These are phyloP conservation scores for Diplodia seriata DNA, from an alignment of 2,329 filamentous ascomycete species.

Conservation along the genomic window DNA sequence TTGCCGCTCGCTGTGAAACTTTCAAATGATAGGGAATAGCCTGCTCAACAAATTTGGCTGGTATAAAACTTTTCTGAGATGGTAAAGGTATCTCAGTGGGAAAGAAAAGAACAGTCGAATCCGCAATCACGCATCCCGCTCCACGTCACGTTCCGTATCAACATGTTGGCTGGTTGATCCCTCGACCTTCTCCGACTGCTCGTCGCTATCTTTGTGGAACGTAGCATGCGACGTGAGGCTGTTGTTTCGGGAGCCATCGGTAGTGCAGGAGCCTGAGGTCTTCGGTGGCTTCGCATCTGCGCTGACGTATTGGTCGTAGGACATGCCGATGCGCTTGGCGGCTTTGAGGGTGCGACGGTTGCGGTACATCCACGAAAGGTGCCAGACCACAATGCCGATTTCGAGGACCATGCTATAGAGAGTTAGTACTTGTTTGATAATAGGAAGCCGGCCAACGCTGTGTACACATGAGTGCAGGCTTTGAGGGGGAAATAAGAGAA, in stretches of 20 bases:
- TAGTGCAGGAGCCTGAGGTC: not conserved
- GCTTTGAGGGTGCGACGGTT: conserved; percentile 60
- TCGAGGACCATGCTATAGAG: conserved; percentile 61
- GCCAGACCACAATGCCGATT: conserved; percentile 65
- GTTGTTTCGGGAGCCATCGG: conserved; percentile 3
- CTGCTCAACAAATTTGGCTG: not conserved
- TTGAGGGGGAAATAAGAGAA: too few relatives aligned
- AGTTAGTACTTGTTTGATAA: conserved; percentile 16
- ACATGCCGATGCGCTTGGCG: conserved; percentile 60
- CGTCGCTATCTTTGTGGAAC: not conserved
- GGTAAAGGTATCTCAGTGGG: not conserved
- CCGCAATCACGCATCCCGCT: not conserved
- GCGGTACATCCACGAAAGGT: conserved; percentile 65
- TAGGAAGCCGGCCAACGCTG: not conserved
- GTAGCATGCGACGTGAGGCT: conserved; percentile 14
- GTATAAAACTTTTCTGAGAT: conserved; percentile 1
- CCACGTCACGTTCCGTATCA: not conserved
- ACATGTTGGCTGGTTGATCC: not conserved
- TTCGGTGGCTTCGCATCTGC: conserved; percentile 9
- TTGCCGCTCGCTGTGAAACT: not conserved
- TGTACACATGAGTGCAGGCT: not conserved
- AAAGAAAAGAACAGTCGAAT: not conserved
- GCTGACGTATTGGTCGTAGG: conserved; percentile 60
- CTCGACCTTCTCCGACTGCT: conserved; percentile 8
- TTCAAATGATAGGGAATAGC: not conserved